Evolutionary conservation across 2,329 filamentous ascomycete species (phyloP).

Genomic region (Hypoxylon sp.): DNA sequence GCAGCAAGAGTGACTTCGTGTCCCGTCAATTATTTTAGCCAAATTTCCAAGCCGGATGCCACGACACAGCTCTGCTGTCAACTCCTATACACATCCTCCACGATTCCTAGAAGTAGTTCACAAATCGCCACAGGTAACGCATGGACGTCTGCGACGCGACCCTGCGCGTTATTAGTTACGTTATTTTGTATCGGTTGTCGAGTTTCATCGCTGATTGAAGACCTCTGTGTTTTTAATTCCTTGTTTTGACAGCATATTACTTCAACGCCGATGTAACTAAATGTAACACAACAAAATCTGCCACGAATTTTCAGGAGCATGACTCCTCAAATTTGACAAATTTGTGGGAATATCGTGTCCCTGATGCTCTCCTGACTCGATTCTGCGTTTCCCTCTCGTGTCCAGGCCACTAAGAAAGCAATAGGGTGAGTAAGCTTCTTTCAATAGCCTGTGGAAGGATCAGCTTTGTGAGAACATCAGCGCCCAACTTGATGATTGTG

Average conservation of each 20-base stretch:
- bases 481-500: slow-evolving; percentile 8
- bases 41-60: slow-evolving; percentile 1
- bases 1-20: slow-evolving; percentile 21
- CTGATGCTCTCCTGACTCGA: background rate
- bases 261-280: slow-evolving; percentile 14
- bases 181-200: slow-evolving; percentile 11
- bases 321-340: background rate
- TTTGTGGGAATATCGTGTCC: slow-evolving; percentile 2
- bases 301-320: slow-evolving; percentile 3
- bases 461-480: slow-evolving; percentile 6
- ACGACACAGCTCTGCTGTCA: background rate
- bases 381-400: background rate
- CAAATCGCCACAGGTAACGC: slow-evolving; percentile 23
- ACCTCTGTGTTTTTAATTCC: slow-evolving; percentile 2
- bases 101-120: slow-evolving; percentile 13
- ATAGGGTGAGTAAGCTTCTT: slow-evolving; percentile 1
- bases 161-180: background rate
- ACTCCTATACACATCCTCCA: background rate
- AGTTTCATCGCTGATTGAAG: slow-evolving; percentile 5
- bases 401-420: background rate
- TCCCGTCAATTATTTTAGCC: slow-evolving; percentile 8
- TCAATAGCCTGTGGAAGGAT: background rate
- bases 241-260: slow-evolving; percentile 3
- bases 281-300: slow-evolving; percentile 22
- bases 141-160: slow-evolving; percentile 40